phyloP scores from a whole-genome alignment of 208 protist species.

The Crithidia sp. region DNA sequence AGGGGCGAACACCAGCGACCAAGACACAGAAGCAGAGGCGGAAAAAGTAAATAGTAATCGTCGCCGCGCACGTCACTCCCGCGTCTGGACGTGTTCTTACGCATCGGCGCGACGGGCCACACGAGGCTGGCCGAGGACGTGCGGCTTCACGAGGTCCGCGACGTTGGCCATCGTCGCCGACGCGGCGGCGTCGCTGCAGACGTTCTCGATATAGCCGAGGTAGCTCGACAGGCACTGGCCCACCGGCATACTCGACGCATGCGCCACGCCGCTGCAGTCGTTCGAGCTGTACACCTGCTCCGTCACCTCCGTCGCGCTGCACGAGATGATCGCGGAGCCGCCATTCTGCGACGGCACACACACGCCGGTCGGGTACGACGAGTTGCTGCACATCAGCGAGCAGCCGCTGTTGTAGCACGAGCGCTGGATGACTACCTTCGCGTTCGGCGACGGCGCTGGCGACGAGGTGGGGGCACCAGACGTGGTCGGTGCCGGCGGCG shows the following conservation, averaged over 20 bases:
- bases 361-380: constrained; percentile 38
- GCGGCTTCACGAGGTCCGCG: constrained; percentile 2
- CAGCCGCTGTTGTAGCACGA: constrained; percentile 49
- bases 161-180: neutral
- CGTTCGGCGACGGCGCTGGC: constrained; percentile 8
- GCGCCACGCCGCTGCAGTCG: constrained; percentile 42
- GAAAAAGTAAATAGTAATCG: too few species aligned
- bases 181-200: constrained; percentile 29
- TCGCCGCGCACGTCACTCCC: too few species aligned
- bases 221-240: constrained; percentile 54
- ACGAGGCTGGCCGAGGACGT: constrained; percentile 19
- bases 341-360: constrained; percentile 43
- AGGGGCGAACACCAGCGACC: too few species aligned
- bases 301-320: constrained; percentile 32
- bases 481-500: constrained; percentile 28
- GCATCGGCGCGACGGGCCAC: neutral
- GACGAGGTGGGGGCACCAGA: constrained; percentile 22
- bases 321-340: constrained; percentile 52
- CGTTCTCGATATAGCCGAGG: constrained; percentile 57
- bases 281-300: constrained; percentile 35
- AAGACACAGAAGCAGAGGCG: too few species aligned
- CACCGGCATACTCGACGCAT: constrained; percentile 41
- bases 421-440: constrained; percentile 37
- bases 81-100: too few species aligned
- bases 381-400: constrained; percentile 40